Evolutionary conservation across 805 yeast species (phyloP), one percentile per base, ranked within the genome.

Genomic region (Isabelozyma gotoi): DNA sequence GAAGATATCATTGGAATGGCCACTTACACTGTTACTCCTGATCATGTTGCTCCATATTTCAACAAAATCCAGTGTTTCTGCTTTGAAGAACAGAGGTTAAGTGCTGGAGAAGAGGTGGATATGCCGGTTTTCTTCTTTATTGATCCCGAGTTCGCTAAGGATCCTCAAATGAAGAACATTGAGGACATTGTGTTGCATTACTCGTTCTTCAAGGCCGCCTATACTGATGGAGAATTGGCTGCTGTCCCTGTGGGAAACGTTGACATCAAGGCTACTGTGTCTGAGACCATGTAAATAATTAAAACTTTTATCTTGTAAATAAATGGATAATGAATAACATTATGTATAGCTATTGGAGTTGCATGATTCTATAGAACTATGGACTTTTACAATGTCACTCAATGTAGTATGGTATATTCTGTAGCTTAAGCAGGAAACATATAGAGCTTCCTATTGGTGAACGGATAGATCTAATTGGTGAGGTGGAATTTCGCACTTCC

Each of bases 1-100:
- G 87, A 87, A 55, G 98, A 94, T 61, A 88, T 94, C 36, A 88
- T 94, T 41, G 99, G 99, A 6, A 94, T 94, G 96, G 99, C 99
- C 2, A 94, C 99, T 0, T 94, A 94, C 63, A 85, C 96, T 4
- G 97, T 94, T 39, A 81, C 96, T 0, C 99, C 99, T 0, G 97
- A 94, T 52, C 92, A 88, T 55, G 96, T 94, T 5, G 96, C 98
- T 0, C 96, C 89, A 4, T 94, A 92, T 66, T 94, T 94, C 72
- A 89, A 89, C 71, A 94, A 94, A 67, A 94, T 94, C 57, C 99
- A 94, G 65, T 94, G 99, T 65, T 94, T 94, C 69, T 94, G 99
- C 61, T 94, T 94, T 59, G 99, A 94, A 70, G 99, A 94, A 63
- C 99, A 94, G 65, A 80, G 88, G 64, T 73, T 94, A 50, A 77